A percentile compares a stretch with the other conserved stretches of the same genome.
Evolutionary conservation across 345 rosid genomes (phyloP).

Genomic region (Salix dunnii): DNA sequence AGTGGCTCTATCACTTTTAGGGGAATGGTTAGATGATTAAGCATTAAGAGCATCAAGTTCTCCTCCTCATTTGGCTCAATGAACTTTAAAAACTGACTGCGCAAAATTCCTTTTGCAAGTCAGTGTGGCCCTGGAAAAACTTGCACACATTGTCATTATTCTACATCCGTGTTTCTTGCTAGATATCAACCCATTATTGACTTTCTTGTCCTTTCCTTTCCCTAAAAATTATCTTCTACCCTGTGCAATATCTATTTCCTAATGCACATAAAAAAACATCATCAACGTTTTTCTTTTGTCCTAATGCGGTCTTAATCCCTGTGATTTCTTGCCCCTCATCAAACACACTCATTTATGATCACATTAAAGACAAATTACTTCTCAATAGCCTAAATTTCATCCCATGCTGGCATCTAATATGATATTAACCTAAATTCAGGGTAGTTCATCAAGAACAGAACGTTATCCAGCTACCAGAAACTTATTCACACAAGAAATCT

Average conservation of each 20-base stretch:
- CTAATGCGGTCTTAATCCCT: not conserved
- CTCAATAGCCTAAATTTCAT: not conserved
- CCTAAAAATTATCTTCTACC: not conserved
- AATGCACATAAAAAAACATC: not conserved
- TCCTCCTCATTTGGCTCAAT: not conserved
- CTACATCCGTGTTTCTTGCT: not conserved
- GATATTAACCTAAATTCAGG: not conserved
- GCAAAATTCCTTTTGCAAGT: not conserved
- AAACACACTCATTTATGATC: not conserved
- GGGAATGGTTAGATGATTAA: not conserved
- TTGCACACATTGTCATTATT: not conserved
- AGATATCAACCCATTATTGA: too few relatives aligned
- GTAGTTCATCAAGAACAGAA: not conserved
- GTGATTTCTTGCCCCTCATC: not conserved
- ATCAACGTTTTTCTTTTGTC: not conserved
- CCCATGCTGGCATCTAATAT: not conserved
- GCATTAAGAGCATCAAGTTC: not conserved
- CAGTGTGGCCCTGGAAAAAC: not conserved
- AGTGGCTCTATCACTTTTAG: not conserved
- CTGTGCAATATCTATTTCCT: not conserved
- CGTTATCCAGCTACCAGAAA: not conserved
- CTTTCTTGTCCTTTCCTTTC: too few relatives aligned
- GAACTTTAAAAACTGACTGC: not conserved
- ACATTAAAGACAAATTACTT: not conserved
- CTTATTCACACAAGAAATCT: not conserved